Base-by-base conservation (phyloP, 495 filamentous ascomycete genomes). In the Penicillium riverlandense region DNA sequence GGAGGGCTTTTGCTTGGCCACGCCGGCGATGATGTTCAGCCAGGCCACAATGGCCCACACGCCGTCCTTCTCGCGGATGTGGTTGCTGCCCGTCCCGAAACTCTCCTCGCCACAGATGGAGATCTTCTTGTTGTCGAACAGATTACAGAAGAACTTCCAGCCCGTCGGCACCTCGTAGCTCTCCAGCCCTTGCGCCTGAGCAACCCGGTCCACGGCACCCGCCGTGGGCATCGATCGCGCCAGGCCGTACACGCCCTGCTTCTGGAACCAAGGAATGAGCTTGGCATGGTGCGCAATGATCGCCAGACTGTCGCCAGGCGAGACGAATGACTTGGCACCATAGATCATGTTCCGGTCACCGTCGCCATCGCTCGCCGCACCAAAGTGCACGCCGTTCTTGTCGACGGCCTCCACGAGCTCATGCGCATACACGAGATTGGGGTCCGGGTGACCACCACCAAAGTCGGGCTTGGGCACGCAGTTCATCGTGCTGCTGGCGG, bases 261-360 rank as follows among this genome's bases (percentile, higher is more conserved):
- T 88, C 75, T 88, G 82, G 81, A 98, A 98, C 70, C 91, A 98
- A 32, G 92, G 92, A 57, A 98, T 98, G 40, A 95, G 78, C 61
- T 71, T 67, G 46, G 92, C 89, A 55, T 97, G 84, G 75, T 98
- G 92, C 31, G 92, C 87, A 61, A 98, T 98, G 66, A 98, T 97
- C 52, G 92, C 92, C 52, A 98, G 71, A 59, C 85, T 90, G 76
- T 98, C 92, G 50, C 92, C 92, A 10, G 92, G 92, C 7, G 94
- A 97, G 43, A 98, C 92, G 58, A 98, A 98, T 34, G 81, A 83
- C 58, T 92, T 88, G 52, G 90, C 91, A 45, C 92, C 92, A 65
- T 98, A 98, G 59, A 98, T 97, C 92, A 98, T 98, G 78, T 98
- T 98, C 45, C 92, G 87, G 71, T 98, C 92, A 54, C 92, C 92